phyloP scores from a whole-genome alignment of 306 rosid genomes.

The Fagus sylvatica region DNA sequence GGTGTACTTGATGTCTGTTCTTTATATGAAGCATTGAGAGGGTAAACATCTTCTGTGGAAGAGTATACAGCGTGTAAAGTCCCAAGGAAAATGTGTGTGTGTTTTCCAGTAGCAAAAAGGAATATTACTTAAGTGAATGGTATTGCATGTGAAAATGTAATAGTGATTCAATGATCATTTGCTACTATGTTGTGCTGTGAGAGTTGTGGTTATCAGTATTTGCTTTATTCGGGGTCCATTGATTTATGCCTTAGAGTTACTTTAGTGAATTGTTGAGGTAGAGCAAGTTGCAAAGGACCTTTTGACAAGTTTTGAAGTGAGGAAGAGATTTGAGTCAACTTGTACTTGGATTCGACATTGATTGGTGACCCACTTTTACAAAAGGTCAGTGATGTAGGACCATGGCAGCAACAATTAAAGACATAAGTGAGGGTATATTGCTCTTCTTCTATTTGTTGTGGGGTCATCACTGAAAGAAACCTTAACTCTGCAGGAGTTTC shows the following conservation, averaged over 20 bases:
- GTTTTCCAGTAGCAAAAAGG: neutral
- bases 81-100: too few species aligned
- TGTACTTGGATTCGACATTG: conserved; percentile 73
- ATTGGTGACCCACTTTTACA: conserved; percentile 74
- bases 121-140: neutral
- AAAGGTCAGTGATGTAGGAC: conserved; percentile 46
- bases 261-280: conserved; percentile 28
- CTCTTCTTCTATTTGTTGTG: neutral
- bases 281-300: conserved; percentile 54
- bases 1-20: too few species aligned
- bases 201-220: neutral
- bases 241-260: neutral
- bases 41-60: too few species aligned
- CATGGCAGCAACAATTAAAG: neutral
- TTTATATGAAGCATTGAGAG: too few species aligned
- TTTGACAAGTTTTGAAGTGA: conserved; percentile 30
- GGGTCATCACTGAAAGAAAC: conserved; percentile 14
- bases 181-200: neutral
- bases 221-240: neutral
- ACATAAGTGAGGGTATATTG: neutral
- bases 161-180: neutral
- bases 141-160: neutral
- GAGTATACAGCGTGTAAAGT: too few species aligned
- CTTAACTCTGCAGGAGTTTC: conserved; percentile 58
- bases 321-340: conserved; percentile 38